Percentiles rank a stretch among this genome's conserved stretches.
phyloP scores from a whole-genome alignment of 1,284 basidiomycete species.

The Sanghuangporus weigelae region DNA sequence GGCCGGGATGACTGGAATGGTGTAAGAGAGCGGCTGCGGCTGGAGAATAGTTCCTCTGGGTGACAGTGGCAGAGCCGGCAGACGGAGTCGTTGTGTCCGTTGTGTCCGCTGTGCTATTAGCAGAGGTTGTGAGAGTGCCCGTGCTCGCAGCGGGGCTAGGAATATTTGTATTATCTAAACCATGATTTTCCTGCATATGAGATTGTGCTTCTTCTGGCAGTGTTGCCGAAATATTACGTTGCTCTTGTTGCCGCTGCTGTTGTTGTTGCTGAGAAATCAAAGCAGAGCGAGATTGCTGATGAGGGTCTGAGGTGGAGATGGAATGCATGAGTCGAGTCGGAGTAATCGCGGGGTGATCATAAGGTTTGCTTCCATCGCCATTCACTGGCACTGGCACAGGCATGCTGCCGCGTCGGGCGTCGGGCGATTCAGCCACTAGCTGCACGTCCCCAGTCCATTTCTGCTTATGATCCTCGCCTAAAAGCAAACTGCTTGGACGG shows the following conservation, averaged over 20 bases:
- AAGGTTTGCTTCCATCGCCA: conserved; percentile 20
- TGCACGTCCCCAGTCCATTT: conserved; percentile 46
- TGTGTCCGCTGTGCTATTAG: not conserved
- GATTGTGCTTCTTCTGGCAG: not conserved
- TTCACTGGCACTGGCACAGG: not conserved
- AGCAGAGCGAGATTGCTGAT: not conserved
- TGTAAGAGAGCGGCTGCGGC: conserved; percentile 20
- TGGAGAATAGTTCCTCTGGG: conserved; percentile 19
- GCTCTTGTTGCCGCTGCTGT: not conserved
- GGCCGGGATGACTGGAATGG: conserved; percentile 23
- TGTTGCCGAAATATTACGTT: not conserved
- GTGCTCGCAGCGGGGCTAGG: not conserved
- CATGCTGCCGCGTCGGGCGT: conserved; percentile 17
- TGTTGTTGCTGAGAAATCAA: not conserved
- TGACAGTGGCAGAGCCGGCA: conserved; percentile 6
- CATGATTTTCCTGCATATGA: not conserved
- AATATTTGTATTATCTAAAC: not conserved
- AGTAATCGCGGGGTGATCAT: not conserved
- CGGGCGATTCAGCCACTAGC: conserved; percentile 39
- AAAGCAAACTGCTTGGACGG: conserved; percentile 43
- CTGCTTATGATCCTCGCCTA: conserved; percentile 32
- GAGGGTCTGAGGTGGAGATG: not conserved
- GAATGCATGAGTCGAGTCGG: not conserved
- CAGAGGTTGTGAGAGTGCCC: not conserved
- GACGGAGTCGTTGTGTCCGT: not conserved